These are phyloP conservation scores for Melastoma malabathricum DNA, from an alignment of 345 rosid genomes.

Conservation along the genomic window DNA sequence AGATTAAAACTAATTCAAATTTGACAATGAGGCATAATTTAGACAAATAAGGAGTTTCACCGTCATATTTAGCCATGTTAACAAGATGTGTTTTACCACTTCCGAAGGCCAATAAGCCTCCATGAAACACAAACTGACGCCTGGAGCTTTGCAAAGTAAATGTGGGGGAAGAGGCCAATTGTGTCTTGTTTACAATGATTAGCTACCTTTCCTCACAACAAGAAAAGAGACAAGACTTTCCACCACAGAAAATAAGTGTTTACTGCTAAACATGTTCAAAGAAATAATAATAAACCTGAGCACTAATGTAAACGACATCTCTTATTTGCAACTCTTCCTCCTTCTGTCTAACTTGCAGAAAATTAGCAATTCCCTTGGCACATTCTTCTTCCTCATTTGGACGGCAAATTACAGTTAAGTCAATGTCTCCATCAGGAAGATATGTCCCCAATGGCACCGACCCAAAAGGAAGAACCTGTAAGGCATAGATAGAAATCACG, in stretches of 20 bases:
- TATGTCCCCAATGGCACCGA: conserved; percentile 76
- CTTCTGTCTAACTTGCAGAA: conserved; percentile 37
- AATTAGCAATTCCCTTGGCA: conserved; percentile 28
- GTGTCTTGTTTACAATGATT: no score
- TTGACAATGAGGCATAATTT: no score
- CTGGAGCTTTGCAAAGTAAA: no score
- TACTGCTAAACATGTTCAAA: background rate
- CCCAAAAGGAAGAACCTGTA: conserved; percentile 63
- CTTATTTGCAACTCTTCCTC: conserved; percentile 33
- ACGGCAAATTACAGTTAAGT: conserved; percentile 54
- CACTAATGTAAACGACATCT: conserved; percentile 57
- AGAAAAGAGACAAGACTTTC: no score
- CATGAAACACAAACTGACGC: no score
- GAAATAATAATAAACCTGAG: conserved; percentile 42
- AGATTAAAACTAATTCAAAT: no score
- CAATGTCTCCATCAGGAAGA: conserved; percentile 94
- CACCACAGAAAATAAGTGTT: background rate
- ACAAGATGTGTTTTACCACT: no score
- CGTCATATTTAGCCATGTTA: no score
- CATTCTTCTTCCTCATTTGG: conserved; percentile 44
- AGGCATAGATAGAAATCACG: conserved; percentile 1
- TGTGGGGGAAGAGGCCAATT: no score
- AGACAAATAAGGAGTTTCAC: no score
- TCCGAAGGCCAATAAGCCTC: no score
- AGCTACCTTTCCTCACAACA: no score